A percentile compares a stretch with the other conserved stretches of the same genome.
phyloP scores from a whole-genome alignment of 768 basidiomycete species.

The Termitomyces titanicus region DNA sequence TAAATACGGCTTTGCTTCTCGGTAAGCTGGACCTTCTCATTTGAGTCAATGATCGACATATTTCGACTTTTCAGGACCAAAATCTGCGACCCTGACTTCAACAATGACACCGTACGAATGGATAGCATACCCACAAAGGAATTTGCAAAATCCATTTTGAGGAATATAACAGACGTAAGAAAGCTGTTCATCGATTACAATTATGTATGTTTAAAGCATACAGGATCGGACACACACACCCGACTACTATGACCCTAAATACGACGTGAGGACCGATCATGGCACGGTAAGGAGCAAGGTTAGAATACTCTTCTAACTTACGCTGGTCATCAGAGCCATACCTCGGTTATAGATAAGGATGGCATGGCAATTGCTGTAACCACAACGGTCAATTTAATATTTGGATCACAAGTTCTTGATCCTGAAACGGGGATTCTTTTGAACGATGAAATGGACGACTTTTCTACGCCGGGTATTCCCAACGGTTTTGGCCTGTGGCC shows the following conservation, averaged over 20 bases:
- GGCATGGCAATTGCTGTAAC: constrained; percentile 89
- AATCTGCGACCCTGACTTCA: constrained; percentile 75
- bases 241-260: constrained; percentile 82
- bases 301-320: neutral
- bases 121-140: constrained; percentile 63
- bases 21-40: constrained; percentile 25
- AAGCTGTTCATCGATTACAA: neutral
- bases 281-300: constrained; percentile 62
- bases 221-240: constrained; percentile 82
- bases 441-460: constrained; percentile 97
- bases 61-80: constrained; percentile 52
- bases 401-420: constrained; percentile 87
- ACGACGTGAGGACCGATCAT: constrained; percentile 75
- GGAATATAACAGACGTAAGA: constrained; percentile 81
- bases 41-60: neutral
- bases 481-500: constrained; percentile 83
- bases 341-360: constrained; percentile 75
- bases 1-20: constrained; percentile 64
- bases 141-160: constrained; percentile 57
- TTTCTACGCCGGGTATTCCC: constrained; percentile 79
- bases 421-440: constrained; percentile 83
- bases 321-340: constrained; percentile 63
- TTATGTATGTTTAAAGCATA: neutral
- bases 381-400: constrained; percentile 85
- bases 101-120: constrained; percentile 53